These are phyloP conservation scores for Leptographium lundbergii DNA, from an alignment of 2,329 filamentous ascomycete genomes.

Conservation along the genomic window DNA sequence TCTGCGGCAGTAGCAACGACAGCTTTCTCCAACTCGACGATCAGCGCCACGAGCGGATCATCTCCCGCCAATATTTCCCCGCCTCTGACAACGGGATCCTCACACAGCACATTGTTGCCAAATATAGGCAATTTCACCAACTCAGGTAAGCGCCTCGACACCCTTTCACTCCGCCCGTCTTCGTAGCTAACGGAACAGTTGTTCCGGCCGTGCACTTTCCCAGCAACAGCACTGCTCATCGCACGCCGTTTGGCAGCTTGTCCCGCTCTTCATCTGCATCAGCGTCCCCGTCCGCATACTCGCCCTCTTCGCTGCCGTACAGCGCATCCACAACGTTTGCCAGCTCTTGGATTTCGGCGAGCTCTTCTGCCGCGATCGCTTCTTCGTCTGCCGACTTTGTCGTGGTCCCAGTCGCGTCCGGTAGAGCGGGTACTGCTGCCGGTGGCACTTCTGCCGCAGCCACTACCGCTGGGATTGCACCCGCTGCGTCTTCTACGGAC, in stretches of 20 bases:
- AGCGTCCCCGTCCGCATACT: no score
- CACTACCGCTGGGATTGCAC: conserved; percentile 13
- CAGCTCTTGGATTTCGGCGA: conserved; percentile 14
- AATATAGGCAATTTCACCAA: neutral
- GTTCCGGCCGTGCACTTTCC: neutral
- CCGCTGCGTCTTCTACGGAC: neutral
- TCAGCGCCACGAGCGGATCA: neutral
- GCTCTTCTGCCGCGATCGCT: neutral
- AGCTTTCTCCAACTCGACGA: neutral
- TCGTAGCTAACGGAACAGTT: neutral
- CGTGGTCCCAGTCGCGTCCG: conserved; percentile 8
- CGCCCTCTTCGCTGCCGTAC: conserved; percentile 5
- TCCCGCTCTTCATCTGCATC: conserved; percentile 4
- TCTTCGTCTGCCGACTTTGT: neutral
- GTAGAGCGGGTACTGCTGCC: conserved; percentile 9
- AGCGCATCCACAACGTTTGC: conserved; percentile 10
- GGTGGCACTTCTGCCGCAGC: conserved; percentile 15
- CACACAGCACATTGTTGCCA: neutral
- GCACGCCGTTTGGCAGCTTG: neutral
- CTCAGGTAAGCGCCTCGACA: neutral
- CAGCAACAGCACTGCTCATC: neutral
- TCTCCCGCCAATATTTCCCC: neutral
- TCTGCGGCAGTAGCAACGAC: neutral
- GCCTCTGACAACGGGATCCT: neutral
- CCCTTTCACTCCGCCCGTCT: neutral